These are phyloP conservation scores for Plasmodium malariae DNA, from an alignment of 169 alveolate genomes.

Conservation along the genomic window DNA sequence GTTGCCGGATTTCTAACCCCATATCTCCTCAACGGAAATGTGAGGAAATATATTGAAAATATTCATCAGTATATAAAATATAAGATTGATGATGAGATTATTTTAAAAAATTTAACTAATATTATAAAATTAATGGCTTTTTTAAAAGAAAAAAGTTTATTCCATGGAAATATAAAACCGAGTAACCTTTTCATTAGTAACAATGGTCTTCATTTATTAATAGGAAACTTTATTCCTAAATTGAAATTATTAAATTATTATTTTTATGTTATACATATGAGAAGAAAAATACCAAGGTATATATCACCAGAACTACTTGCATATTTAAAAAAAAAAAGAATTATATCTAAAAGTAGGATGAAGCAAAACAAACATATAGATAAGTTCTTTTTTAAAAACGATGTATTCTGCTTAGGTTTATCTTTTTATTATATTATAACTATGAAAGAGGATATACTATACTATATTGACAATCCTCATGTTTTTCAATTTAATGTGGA, in stretches of 20 bases:
- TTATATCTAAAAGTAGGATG: background rate
- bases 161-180: conserved; percentile 65
- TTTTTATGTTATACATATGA: conserved; percentile 42
- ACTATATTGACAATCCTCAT: conserved; percentile 15
- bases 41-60: conserved; percentile 27
- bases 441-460: conserved; percentile 54
- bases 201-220: conserved; percentile 27
- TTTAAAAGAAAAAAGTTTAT: conserved; percentile 31
- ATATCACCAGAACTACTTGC: conserved; percentile 56
- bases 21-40: conserved; percentile 46
- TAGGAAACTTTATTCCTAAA: conserved; percentile 63
- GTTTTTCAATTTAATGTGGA: conserved; percentile 36
- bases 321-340: conserved; percentile 42
- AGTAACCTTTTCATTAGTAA: conserved; percentile 43
- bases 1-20: conserved; percentile 71
- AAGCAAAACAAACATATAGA: conserved; percentile 33
- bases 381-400: conserved; percentile 34
- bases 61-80: conserved; percentile 29
- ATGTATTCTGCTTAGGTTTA: conserved; percentile 57
- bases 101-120: conserved; percentile 27
- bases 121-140: conserved; percentile 50
- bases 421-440: conserved; percentile 58
- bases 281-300: conserved; percentile 27
- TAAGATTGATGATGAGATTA: conserved; percentile 11
- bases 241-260: conserved; percentile 28